Base-by-base conservation (phyloP, 2,329 filamentous ascomycete species). In the Phaeosphaeria sp. region DNA sequence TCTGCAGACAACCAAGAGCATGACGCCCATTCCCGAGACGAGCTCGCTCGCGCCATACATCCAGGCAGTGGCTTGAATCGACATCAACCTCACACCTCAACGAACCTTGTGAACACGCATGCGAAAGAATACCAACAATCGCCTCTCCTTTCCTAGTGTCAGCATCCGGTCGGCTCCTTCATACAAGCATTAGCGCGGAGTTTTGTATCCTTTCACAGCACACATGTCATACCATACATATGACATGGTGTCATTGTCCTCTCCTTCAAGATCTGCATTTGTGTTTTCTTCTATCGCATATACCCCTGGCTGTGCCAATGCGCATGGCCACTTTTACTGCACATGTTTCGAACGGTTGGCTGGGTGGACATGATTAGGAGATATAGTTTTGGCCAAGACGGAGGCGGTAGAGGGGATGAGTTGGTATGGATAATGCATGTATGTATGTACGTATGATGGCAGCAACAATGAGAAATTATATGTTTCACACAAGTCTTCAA, bases 1-100 rank as follows among this genome's bases (percentile, higher is more conserved):
- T 1, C 53, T 67, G n/a, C 52, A 60, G 15, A 50, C 46, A 24
- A 57, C 57, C n/a, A 56, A 65, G 27, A 52, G 61, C 11, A 44
- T 56, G 9, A 57, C 52, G 30, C 44, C 53, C 6, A 67, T 72
- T 24, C 60, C 67, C n/a, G 55, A 65, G 25, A 56, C 65, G 39
- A 73, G 70, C 49, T 55, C 61, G 6, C 56, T 71, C 42, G 67
- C 69, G 21, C 59, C 55, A 39, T 64, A 63, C 44, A 57, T 67
- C 24, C 59, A 60, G 40, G 57, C 61, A 27, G 53, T 59, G 27
- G 55, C 49, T 27, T 66, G 39, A 36, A 24, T 6, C 8, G 8
- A 44, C 13, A 22, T 44, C 18, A 3, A n/a, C 36, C 36, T 17
- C 7, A n/a, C 36, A 39, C 7, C 15, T 39, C 15, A 3, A 39